Evolutionary conservation across 2,329 filamentous ascomycete genomes (phyloP), one percentile per base, ranked within the genome.

Genomic region (Plenodomus tracheiphilus): DNA sequence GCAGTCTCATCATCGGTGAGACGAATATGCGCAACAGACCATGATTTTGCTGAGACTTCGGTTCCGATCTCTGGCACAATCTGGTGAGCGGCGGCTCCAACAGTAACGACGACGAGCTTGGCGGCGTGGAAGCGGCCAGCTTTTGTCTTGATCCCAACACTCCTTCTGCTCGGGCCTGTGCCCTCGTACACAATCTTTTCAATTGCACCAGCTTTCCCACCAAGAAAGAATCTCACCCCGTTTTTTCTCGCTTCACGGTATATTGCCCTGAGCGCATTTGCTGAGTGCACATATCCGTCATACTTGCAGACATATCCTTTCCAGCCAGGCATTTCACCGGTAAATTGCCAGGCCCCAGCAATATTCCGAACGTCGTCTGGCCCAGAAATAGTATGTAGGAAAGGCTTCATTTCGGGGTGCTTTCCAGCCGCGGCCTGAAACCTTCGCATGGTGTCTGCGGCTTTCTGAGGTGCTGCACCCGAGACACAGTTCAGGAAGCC

Each of bases 11-110:
- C 75, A 5, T 79, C 74, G 0, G 76, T 83, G 1, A 86, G 74
- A 40, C 80, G 78, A 2, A 86, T 72, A 58, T 86, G 84, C 0
- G 80, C 83, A 1, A 87, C 78, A 0, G 80, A 78, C 80, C 82
- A 86, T 0, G 76, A 79, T 47, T 81, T 81, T 4, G 83, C 84
- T 0, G 78, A 76, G 2, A 83, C 74, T 34, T 81, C 78, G 0
- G 64, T 66, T 2, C 78, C 79, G 1, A 82, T 63, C 15, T 77
- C 68, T 0, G 84, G 82, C 2, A 80, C 58, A 1, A 86, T 64
- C 0, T 62, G 70, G 1, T 75, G 75, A 0, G 74, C 76, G 4
- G 73, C 74, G 0, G 82, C 83, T 0, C 84, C 83, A 0, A 77
- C 72, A 0, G 81, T 76, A 1, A 83, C 70, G 11, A 86, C 76